A percentile compares a stretch with the other conserved stretches of the same genome.
These are phyloP conservation scores for Tilletiaria anomala DNA, from an alignment of 1,284 basidiomycete genomes.

Conservation along the genomic window DNA sequence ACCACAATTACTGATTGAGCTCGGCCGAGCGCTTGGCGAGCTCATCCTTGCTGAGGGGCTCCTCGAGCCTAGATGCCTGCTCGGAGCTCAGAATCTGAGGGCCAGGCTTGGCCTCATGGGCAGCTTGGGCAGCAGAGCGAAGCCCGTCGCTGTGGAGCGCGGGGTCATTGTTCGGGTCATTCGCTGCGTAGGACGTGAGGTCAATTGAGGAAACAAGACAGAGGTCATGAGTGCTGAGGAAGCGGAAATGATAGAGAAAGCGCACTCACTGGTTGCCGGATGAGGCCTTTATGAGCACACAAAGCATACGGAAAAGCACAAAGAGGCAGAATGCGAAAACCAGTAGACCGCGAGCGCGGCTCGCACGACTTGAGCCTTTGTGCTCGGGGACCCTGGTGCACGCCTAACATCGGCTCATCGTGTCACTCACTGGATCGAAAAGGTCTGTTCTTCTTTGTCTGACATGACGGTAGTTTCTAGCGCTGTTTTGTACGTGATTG, in stretches of 20 bases:
- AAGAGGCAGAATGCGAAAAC: no score
- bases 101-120: neutral
- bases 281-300: no score
- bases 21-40: conserved; percentile 22
- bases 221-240: neutral
- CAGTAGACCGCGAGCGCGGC: no score
- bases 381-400: no score
- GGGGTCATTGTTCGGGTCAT: neutral
- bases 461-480: no score
- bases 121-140: neutral
- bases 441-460: no score
- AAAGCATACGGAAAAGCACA: no score
- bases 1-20: conserved; percentile 24
- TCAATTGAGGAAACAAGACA: neutral
- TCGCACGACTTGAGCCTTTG: no score
- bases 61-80: conserved; percentile 10
- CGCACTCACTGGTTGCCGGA: neutral
- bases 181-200: neutral
- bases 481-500: no score
- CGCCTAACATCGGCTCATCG: no score
- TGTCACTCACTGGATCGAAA: no score
- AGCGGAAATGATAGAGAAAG: neutral
- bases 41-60: conserved; percentile 17
- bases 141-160: neutral
- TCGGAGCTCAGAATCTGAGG: neutral